Evolutionary conservation across 805 yeast genomes (phyloP).

Genomic region (Yamadazyma laniorum): DNA sequence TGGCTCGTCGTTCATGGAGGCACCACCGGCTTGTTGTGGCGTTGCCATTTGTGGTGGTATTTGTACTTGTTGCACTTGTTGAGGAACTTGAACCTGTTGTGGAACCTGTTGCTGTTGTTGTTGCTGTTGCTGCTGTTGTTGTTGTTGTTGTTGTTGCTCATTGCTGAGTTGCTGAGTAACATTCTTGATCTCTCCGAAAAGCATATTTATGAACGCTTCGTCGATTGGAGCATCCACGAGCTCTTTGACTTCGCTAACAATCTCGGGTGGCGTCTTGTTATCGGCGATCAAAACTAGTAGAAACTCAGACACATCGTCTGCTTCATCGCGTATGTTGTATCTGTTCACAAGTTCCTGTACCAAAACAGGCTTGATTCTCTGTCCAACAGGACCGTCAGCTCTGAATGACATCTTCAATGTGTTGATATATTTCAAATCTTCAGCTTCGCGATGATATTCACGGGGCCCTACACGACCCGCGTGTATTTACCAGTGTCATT

Average conservation of each 20-base stretch:
- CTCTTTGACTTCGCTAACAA: conserved; percentile 57
- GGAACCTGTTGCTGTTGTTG: conserved; percentile 8
- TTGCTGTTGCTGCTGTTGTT: conserved; percentile 2
- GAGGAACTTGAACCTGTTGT: conserved; percentile 10
- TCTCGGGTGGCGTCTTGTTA: conserved; percentile 59
- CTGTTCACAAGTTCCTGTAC: conserved; percentile 35
- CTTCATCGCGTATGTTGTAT: conserved; percentile 37
- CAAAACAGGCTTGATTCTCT: conserved; percentile 32
- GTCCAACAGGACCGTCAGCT: conserved; percentile 41
- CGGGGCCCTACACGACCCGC: neutral
- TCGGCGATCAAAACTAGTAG: conserved; percentile 69
- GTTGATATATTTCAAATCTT: neutral
- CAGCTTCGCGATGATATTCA: neutral
- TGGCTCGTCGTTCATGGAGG: neutral
- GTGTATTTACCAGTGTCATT: too few species aligned
- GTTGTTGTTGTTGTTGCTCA: conserved; percentile 14
- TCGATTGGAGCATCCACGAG: conserved; percentile 63
- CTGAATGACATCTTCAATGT: conserved; percentile 26
- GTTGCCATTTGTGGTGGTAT: neutral
- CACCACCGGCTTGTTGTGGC: neutral
- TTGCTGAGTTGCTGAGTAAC: conserved; percentile 21
- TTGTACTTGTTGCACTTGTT: neutral
- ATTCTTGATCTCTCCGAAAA: conserved; percentile 55
- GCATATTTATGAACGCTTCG: conserved; percentile 52
- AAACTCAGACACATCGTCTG: conserved; percentile 67